Conservation (phyloP, 495 filamentous ascomycete species). For the Hamigera avellanea region DNA sequence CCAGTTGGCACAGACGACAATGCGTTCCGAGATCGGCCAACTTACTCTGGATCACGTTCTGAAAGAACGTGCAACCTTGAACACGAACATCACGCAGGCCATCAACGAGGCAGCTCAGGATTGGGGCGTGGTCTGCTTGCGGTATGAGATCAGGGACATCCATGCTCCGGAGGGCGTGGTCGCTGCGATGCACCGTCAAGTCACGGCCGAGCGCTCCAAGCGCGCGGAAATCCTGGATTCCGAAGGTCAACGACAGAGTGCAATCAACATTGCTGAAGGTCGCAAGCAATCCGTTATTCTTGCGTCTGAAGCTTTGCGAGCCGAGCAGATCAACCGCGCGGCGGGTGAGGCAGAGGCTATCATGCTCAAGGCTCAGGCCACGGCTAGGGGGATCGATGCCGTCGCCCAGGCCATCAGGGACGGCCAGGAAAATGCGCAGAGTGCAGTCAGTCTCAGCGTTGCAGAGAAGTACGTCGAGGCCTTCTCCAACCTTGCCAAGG, state of each 20-base stretch:
- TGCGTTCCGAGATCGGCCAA: slow-evolving; percentile 96
- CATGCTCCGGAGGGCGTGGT: slow-evolving; percentile 90
- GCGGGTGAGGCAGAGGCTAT: slow-evolving; percentile 91
- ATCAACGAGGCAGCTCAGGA: slow-evolving; percentile 96
- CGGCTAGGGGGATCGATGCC: slow-evolving; percentile 75
- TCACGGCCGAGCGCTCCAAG: slow-evolving; percentile 93
- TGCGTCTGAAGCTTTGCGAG: slow-evolving; percentile 81
- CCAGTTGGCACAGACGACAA: slow-evolving; percentile 94
- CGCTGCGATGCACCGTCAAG: slow-evolving; percentile 94
- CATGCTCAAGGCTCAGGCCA: slow-evolving; percentile 70
- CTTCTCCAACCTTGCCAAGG: slow-evolving; percentile 80
- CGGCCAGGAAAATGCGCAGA: slow-evolving; percentile 62
- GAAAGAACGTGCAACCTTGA: slow-evolving; percentile 89
- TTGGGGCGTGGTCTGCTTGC: slow-evolving; percentile 91
- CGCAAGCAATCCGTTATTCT: slow-evolving; percentile 92
- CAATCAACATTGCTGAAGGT: slow-evolving; percentile 97
- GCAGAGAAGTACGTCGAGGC: slow-evolving; percentile 98
- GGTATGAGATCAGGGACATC: slow-evolving; percentile 97
- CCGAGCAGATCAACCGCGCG: slow-evolving; percentile 87
- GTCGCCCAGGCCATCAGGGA: slow-evolving; percentile 62
- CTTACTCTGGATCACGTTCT: slow-evolving; percentile 93
- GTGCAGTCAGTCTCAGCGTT: slow-evolving; percentile 72
- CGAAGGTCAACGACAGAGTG: slow-evolving; percentile 88
- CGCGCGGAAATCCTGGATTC: slow-evolving; percentile 94
- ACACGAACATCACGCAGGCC: slow-evolving; percentile 92